phyloP scores from a whole-genome alignment of 2,329 filamentous ascomycete genomes.

The Paecilomyces formosus region DNA sequence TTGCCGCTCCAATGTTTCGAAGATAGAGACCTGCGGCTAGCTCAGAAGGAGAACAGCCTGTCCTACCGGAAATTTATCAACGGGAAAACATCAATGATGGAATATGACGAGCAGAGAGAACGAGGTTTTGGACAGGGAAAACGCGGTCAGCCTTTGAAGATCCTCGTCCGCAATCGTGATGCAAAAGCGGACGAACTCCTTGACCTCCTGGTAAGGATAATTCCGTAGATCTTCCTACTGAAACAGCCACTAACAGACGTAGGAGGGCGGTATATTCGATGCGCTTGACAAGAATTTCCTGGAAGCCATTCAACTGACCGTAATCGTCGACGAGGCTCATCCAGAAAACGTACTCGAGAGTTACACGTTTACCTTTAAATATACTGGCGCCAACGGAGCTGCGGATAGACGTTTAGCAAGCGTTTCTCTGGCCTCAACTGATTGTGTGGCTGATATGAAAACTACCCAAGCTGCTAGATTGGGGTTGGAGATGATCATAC shows the following conservation, averaged over 20 bases:
- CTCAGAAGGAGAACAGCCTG: conserved; percentile 14
- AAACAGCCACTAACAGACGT: conserved; percentile 14
- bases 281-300: conserved; percentile 37
- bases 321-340: conserved; percentile 32
- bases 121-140: conserved; percentile 14
- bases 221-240: neutral
- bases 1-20: conserved; percentile 27
- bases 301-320: conserved; percentile 39
- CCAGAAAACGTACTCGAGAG: conserved; percentile 39
- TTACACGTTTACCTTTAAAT: conserved; percentile 45
- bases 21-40: conserved; percentile 22
- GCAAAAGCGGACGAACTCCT: conserved; percentile 37
- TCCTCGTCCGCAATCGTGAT: conserved; percentile 34
- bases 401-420: conserved; percentile 20
- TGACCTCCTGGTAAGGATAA: conserved; percentile 37
- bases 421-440: conserved; percentile 19
- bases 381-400: conserved; percentile 23
- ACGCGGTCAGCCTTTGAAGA: conserved; percentile 27
- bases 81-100: conserved; percentile 5
- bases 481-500: conserved; percentile 37
- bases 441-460: conserved; percentile 23
- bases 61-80: conserved; percentile 22
- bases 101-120: conserved; percentile 3
- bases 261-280: conserved; percentile 45
- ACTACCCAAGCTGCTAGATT: conserved; percentile 33